Conservation (phyloP, 192 early-diverging fungal species). For the Linnemannia hyalina region DNA sequence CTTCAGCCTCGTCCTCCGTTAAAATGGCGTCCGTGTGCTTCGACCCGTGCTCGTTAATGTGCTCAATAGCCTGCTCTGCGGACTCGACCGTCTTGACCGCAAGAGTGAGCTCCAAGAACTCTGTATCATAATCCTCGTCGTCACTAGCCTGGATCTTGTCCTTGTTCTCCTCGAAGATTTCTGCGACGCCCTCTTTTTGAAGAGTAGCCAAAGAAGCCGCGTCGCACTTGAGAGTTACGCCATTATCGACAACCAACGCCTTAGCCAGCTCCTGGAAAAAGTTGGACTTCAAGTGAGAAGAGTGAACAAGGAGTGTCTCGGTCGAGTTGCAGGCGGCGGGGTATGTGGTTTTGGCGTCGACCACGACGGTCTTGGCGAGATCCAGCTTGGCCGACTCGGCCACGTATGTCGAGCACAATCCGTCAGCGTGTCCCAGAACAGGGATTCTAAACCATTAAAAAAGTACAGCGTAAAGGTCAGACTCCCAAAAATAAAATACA, state of each 20-base stretch:
- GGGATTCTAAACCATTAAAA: conserved; percentile 80
- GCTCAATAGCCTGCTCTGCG: conserved; percentile 85
- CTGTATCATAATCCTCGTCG: conserved; percentile 85
- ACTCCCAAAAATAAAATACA: neutral
- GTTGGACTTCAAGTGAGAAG: conserved; percentile 44
- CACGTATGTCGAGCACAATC: conserved; percentile 93
- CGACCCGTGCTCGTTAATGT: conserved; percentile 94
- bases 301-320: conserved; percentile 93
- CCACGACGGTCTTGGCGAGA: conserved; percentile 83
- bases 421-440: conserved; percentile 99
- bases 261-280: conserved; percentile 72
- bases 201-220: conserved; percentile 43
- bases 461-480: neutral
- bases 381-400: conserved; percentile 85
- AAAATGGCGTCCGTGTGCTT: conserved; percentile 98
- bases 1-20: conserved; percentile 78
- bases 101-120: conserved; percentile 90
- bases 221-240: conserved; percentile 67
- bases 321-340: conserved; percentile 97
- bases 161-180: conserved; percentile 37
- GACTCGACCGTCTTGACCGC: conserved; percentile 84
- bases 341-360: conserved; percentile 86
- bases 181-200: neutral
- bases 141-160: conserved; percentile 55
- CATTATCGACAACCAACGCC: conserved; percentile 72